These are phyloP conservation scores for Mycothermus thermophilus DNA, from an alignment of 495 filamentous ascomycete species.

Conservation along the genomic window DNA sequence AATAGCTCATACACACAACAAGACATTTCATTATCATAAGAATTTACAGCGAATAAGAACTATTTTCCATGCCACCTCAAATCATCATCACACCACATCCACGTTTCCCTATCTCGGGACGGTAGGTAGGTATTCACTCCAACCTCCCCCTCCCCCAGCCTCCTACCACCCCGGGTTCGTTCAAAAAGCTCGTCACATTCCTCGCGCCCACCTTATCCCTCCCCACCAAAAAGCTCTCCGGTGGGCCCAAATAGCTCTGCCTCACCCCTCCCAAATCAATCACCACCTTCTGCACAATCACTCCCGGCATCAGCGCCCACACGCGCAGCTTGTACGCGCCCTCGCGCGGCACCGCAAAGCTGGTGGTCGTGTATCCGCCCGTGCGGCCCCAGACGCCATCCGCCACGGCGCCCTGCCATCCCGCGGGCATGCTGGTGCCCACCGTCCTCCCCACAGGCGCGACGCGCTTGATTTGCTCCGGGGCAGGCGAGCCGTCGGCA, in stretches of 20 bases:
- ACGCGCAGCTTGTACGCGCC: slow-evolving; percentile 47
- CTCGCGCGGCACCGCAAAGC: slow-evolving; percentile 28
- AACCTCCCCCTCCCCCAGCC: not conserved
- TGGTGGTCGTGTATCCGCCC: slow-evolving; percentile 39
- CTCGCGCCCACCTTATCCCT: slow-evolving; percentile 27
- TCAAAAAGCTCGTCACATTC: slow-evolving; percentile 28
- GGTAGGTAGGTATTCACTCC: not conserved
- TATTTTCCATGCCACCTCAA: not conserved
- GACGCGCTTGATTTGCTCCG: slow-evolving; percentile 25
- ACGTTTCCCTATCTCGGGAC: not conserved
- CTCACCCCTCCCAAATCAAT: slow-evolving; percentile 55
- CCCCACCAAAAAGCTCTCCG: slow-evolving; percentile 46
- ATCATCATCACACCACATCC: not conserved
- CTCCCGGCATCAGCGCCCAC: slow-evolving; percentile 47
- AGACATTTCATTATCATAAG: not conserved
- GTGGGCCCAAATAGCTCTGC: slow-evolving; percentile 52
- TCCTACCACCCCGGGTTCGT: slow-evolving; percentile 14
- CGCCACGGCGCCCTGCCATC: slow-evolving; percentile 43
- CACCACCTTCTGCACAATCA: slow-evolving; percentile 57
- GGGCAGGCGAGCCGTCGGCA: not conserved
- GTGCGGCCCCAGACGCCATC: slow-evolving; percentile 43
- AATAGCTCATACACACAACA: too few species aligned
- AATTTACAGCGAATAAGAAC: not conserved
- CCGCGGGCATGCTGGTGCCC: slow-evolving; percentile 36
- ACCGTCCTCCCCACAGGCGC: slow-evolving; percentile 37